Evolutionary conservation across 257 asterid genomes (phyloP).

Genomic region (Fraxinus anomala): DNA sequence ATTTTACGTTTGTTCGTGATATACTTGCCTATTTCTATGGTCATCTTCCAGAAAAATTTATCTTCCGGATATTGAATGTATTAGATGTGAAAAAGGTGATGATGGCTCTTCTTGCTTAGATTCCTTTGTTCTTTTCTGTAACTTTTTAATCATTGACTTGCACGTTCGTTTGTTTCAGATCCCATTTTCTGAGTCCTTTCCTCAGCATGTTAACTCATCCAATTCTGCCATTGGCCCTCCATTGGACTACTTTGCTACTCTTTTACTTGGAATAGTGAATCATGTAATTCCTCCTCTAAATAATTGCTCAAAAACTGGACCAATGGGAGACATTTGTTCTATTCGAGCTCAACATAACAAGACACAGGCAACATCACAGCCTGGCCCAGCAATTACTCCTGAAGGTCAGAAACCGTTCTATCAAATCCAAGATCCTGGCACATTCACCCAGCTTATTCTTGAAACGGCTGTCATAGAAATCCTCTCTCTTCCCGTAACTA

Average conservation of each 20-base stretch:
- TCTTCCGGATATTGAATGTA: conserved; percentile 73
- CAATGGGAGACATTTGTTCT: conserved; percentile 55
- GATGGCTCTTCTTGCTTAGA: conserved; percentile 22
- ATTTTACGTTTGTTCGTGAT: conserved; percentile 94
- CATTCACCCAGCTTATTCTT: conserved; percentile 84
- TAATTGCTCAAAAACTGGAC: conserved; percentile 60
- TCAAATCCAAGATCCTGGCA: conserved; percentile 97
- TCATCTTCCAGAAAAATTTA: conserved; percentile 90
- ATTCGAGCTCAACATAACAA: conserved; percentile 54
- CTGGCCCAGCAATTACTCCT: conserved; percentile 53
- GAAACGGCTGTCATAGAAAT: conserved; percentile 96
- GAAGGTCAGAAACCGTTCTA: conserved; percentile 89
- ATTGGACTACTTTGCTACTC: conserved; percentile 86
- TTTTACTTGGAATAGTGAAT: conserved; percentile 82
- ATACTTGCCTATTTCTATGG: conserved; percentile 96
- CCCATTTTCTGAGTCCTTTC: conserved; percentile 94
- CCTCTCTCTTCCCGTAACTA: conserved; percentile 83
- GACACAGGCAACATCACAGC: conserved; percentile 58
- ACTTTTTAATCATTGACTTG: conserved; percentile 27
- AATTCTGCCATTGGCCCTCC: conserved; percentile 83
- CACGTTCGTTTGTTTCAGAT: conserved; percentile 48
- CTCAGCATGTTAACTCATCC: conserved; percentile 81
- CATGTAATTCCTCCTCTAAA: conserved; percentile 85
- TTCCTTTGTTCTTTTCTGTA: conserved; percentile 16
- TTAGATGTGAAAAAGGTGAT: conserved; percentile 84